Conservation (phyloP, 768 basidiomycete genomes). For the Suillus clintonianus region DNA sequence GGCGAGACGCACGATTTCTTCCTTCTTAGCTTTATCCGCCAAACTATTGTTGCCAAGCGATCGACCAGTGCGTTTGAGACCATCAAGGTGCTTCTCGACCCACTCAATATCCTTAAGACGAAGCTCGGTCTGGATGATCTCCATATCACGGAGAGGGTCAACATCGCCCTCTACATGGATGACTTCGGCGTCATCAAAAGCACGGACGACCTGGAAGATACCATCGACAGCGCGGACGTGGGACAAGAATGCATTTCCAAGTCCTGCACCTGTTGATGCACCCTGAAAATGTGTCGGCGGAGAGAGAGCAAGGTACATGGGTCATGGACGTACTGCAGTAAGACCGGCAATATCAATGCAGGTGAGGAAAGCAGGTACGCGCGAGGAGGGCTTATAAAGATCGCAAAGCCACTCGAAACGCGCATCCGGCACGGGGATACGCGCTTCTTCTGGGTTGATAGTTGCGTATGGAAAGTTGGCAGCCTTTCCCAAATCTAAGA, state of each 20-base stretch:
- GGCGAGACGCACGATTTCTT: conserved; percentile 77
- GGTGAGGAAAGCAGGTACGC: conserved; percentile 92
- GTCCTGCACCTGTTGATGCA: conserved; percentile 95
- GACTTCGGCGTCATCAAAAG: conserved; percentile 99
- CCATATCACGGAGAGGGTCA: conserved; percentile 94
- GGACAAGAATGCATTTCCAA: conserved; percentile 96
- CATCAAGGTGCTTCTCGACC: conserved; percentile 90
- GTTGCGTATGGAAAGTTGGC: conserved; percentile 98
- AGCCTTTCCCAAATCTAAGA: conserved; percentile 82
- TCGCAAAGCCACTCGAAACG: conserved; percentile 96
- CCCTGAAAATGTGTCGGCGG: conserved; percentile 51
- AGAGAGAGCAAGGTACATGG: conserved; percentile 7
- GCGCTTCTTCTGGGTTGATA: conserved; percentile 93
- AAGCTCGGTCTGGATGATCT: conserved; percentile 93
- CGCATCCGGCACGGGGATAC: conserved; percentile 91
- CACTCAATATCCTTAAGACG: conserved; percentile 98
- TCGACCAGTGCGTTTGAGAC: conserved; percentile 71
- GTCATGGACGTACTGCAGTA: conserved; percentile 68
- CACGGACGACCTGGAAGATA: conserved; percentile 97
- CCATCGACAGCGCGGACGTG: conserved; percentile 98
- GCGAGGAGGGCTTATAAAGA: conserved; percentile 84
- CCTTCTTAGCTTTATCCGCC: conserved; percentile 94
- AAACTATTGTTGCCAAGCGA: conserved; percentile 73
- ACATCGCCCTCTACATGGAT: conserved; percentile 99
- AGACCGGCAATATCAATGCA: conserved; percentile 99